Conservation (phyloP, 495 filamentous ascomycete species). For the Penicillium tannophilum region DNA sequence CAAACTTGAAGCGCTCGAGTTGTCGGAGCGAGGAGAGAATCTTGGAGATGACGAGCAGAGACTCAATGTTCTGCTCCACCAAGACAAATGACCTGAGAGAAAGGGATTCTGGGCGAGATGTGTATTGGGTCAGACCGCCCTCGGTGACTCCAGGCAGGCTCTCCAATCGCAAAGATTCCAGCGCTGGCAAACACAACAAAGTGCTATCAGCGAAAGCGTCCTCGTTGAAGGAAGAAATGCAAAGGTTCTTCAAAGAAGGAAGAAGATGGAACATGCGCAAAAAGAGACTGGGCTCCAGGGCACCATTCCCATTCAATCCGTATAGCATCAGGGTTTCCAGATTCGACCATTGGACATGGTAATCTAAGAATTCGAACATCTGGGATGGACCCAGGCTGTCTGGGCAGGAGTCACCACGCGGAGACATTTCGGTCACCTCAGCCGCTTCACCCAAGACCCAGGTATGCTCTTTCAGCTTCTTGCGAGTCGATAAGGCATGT, state of each 20-base stretch:
- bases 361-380: conserved; percentile 67
- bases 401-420: conserved; percentile 48
- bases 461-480: conserved; percentile 71
- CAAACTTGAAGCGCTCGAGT: conserved; percentile 68
- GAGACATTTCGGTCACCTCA: conserved; percentile 45
- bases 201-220: conserved; percentile 73
- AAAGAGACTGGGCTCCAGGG: conserved; percentile 66
- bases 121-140: conserved; percentile 72
- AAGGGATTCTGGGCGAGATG: conserved; percentile 56
- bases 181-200: conserved; percentile 67
- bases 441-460: conserved; percentile 69
- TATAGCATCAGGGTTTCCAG: conserved; percentile 77
- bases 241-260: conserved; percentile 70
- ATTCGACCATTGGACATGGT: conserved; percentile 69
- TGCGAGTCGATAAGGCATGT: conserved; percentile 76
- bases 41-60: conserved; percentile 70
- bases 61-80: conserved; percentile 66
- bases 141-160: conserved; percentile 77
- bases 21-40: conserved; percentile 67
- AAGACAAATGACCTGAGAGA: conserved; percentile 63
- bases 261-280: conserved; percentile 67
- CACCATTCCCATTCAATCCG: conserved; percentile 57
- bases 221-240: conserved; percentile 71
- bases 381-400: conserved; percentile 61
- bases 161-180: conserved; percentile 75